Evolutionary conservation across 805 yeast species (phyloP).

Genomic region (Teunomyces tritomae): DNA sequence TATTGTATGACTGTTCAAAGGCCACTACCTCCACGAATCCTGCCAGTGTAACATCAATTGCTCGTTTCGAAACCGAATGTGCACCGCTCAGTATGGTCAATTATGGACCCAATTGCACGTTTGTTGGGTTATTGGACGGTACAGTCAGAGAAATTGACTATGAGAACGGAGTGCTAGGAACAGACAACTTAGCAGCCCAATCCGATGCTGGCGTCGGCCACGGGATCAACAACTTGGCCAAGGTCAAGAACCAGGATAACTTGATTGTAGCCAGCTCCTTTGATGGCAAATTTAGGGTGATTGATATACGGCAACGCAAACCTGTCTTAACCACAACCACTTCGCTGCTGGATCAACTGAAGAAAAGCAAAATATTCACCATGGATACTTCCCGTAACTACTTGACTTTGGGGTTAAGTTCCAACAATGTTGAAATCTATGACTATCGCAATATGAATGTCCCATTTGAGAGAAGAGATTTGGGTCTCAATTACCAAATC

Average conservation of each 20-base stretch:
- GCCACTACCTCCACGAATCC: conserved; percentile 2
- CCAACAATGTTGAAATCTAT: conserved; percentile 53
- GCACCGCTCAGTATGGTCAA: conserved; percentile 31
- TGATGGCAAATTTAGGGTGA: conserved; percentile 50
- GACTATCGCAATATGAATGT: conserved; percentile 46
- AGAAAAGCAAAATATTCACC: conserved; percentile 50
- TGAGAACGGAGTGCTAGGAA: conserved; percentile 24
- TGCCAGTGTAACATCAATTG: background rate
- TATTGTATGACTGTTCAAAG: conserved; percentile 39
- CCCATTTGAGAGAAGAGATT: conserved; percentile 54
- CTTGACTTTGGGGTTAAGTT: conserved; percentile 54
- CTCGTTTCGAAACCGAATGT: conserved; percentile 10
- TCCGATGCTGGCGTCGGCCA: conserved; percentile 1
- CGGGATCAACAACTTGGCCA: conserved; percentile 17
- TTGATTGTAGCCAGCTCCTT: conserved; percentile 55
- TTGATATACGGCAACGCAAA: conserved; percentile 37
- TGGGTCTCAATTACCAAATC: conserved; percentile 67
- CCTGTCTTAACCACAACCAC: conserved; percentile 9
- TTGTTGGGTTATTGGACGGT: conserved; percentile 55
- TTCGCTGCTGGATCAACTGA: conserved; percentile 15
- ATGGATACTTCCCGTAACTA: conserved; percentile 52
- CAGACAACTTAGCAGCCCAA: background rate
- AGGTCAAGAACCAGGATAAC: conserved; percentile 6
- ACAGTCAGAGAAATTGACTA: conserved; percentile 50
- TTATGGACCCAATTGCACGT: conserved; percentile 30